Percentiles rank a stretch among this genome's conserved stretches.
Evolutionary conservation across 225 moss, liverwort and hornwort species (phyloP).

Genomic region (Sphagnum tenellum): DNA sequence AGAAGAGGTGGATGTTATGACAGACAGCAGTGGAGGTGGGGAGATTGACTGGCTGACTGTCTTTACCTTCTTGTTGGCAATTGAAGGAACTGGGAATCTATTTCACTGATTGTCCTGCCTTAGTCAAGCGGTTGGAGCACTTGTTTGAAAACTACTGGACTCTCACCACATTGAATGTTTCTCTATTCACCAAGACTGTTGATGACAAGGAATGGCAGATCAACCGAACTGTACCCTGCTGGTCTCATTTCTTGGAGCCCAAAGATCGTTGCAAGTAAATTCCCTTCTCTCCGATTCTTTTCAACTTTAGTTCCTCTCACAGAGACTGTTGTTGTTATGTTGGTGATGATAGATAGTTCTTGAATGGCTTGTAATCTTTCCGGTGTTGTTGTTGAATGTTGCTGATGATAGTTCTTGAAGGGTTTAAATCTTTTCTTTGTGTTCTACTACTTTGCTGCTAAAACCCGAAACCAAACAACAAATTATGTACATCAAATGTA

Average conservation of each 20-base stretch:
- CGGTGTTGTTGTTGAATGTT: too few relatives aligned
- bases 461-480: too few relatives aligned
- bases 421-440: too few relatives aligned
- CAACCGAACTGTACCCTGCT: constrained; percentile 49
- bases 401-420: too few relatives aligned
- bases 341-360: not conserved
- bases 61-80: constrained; percentile 8
- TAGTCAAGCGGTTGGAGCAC: constrained; percentile 35
- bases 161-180: constrained; percentile 51
- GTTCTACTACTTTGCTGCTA: too few relatives aligned
- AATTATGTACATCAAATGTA: too few relatives aligned
- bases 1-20: too few relatives aligned
- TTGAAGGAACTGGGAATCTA: constrained; percentile 69
- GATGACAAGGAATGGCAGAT: constrained; percentile 55
- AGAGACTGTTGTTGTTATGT: not conserved
- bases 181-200: constrained; percentile 22
- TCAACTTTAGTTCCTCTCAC: not conserved
- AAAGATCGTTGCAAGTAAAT: constrained; percentile 32
- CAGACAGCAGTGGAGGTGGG: too few relatives aligned
- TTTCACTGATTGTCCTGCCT: constrained; percentile 38
- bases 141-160: constrained; percentile 56
- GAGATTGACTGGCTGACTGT: too few relatives aligned
- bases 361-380: too few relatives aligned
- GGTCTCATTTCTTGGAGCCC: constrained; percentile 46
- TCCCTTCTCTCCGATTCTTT: not conserved